These are phyloP conservation scores for Bothriochloa decipiens DNA, from an alignment of 176 grass and related monocot species.

Conservation along the genomic window DNA sequence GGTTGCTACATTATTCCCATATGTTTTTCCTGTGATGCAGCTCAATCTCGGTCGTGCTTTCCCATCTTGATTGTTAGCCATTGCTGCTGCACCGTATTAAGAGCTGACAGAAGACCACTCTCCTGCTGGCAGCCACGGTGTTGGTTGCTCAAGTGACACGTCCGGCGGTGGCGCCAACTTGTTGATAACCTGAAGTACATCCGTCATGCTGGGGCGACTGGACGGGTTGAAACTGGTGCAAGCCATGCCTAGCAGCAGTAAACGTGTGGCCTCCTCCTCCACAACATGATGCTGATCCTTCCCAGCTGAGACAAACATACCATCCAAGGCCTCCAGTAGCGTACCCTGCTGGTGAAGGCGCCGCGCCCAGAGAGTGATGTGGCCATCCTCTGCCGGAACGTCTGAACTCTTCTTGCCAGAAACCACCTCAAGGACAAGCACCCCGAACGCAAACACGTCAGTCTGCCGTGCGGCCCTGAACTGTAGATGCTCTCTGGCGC, in stretches of 20 bases:
- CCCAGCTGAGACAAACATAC: neutral
- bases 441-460: neutral
- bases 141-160: neutral
- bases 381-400: neutral
- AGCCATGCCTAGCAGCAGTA: slow-evolving; percentile 1
- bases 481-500: neutral
- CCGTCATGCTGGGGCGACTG: neutral
- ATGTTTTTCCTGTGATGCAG: too few relatives aligned
- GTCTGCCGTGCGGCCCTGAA: neutral
- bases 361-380: neutral
- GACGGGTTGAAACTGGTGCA: slow-evolving; percentile 5
- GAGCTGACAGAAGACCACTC: too few relatives aligned
- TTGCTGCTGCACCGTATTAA: too few relatives aligned
- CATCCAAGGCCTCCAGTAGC: neutral
- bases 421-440: too few relatives aligned
- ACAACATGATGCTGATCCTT: neutral
- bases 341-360: neutral
- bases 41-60: too few relatives aligned
- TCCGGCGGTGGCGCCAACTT: neutral
- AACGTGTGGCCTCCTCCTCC: neutral
- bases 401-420: too few relatives aligned
- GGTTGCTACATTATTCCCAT: too few relatives aligned
- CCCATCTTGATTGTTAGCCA: too few relatives aligned
- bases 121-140: too few relatives aligned
- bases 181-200: neutral